phyloP scores from a whole-genome alignment of 805 yeast genomes.

The Yueomyces sinensis region DNA sequence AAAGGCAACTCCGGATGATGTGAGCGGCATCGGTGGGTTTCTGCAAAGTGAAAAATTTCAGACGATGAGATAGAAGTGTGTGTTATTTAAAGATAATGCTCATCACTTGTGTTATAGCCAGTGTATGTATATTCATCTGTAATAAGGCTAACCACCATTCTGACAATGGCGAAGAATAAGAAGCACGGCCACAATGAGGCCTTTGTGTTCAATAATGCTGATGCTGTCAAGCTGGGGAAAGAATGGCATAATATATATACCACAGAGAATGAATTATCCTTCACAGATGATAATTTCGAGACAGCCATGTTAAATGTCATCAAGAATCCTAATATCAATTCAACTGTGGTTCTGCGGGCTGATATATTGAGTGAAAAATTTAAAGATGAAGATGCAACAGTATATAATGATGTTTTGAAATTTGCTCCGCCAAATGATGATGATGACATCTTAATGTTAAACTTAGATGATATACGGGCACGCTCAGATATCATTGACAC shows the following conservation, averaged over 20 bases:
- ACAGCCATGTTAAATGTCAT: conserved; percentile 70
- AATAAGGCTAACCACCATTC: too few species aligned
- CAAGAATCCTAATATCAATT: conserved; percentile 77
- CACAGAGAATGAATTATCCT: conserved; percentile 11
- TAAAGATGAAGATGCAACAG: conserved; percentile 18
- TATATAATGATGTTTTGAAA: conserved; percentile 1
- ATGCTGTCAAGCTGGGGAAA: neutral
- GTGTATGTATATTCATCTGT: too few species aligned
- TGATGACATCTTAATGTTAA: conserved; percentile 17
- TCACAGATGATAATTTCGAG: conserved; percentile 39
- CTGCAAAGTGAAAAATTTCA: too few species aligned
- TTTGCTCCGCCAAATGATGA: conserved; percentile 7
- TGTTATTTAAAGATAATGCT: too few species aligned
- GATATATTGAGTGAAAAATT: conserved; percentile 51
- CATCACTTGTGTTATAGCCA: too few species aligned
- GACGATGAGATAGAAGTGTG: too few species aligned
- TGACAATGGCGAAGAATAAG: too few species aligned
- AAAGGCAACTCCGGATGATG: too few species aligned
- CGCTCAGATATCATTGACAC: conserved; percentile 7
- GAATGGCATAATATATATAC: conserved; percentile 19
- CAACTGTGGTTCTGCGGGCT: conserved; percentile 81
- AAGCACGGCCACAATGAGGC: too few species aligned
- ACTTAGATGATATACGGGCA: conserved; percentile 31
- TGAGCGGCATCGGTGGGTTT: too few species aligned
- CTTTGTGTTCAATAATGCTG: too few species aligned